Evolutionary conservation across 2,329 filamentous ascomycete genomes (phyloP).

Genomic region (Diplodia seriata): DNA sequence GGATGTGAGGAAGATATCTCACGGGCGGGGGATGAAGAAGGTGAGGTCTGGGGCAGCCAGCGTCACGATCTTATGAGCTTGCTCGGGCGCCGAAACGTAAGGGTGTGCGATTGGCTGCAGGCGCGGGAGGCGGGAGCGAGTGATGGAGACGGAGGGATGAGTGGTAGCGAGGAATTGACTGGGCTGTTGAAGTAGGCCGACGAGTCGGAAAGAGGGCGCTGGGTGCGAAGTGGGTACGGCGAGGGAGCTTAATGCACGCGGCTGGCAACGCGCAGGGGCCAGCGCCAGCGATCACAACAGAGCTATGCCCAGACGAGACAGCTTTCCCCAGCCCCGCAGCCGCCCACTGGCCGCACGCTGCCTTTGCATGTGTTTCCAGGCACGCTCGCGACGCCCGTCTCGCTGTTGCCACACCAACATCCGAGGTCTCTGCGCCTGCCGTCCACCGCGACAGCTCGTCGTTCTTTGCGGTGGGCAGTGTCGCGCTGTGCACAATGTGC

Average conservation of each 20-base stretch:
- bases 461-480: slow-evolving; percentile 1
- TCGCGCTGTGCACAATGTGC: slow-evolving; percentile 3
- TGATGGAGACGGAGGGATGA: slow-evolving; percentile 42
- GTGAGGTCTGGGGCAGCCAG: slow-evolving; percentile 39
- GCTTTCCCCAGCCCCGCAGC: slow-evolving; percentile 28
- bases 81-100: slow-evolving; percentile 36
- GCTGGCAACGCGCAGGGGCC: slow-evolving; percentile 27
- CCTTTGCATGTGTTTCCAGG: slow-evolving; percentile 30
- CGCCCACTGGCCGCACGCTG: background rate
- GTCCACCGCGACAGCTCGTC: background rate
- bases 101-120: slow-evolving; percentile 49
- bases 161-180: slow-evolving; percentile 38
- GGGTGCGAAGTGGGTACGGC: slow-evolving; percentile 26
- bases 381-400: slow-evolving; percentile 24
- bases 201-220: slow-evolving; percentile 39
- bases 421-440: slow-evolving; percentile 17
- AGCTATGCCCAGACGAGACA: slow-evolving; percentile 23
- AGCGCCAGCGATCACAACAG: slow-evolving; percentile 26
- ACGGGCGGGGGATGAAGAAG: slow-evolving; percentile 23
- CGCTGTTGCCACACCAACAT: slow-evolving; percentile 29
- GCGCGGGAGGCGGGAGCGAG: slow-evolving; percentile 46
- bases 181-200: slow-evolving; percentile 44
- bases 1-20: slow-evolving; percentile 37
- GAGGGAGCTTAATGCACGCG: slow-evolving; percentile 32
- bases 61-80: slow-evolving; percentile 40